Percentiles rank a stretch among this genome's conserved stretches.
Conservation (phyloP, 805 yeast species). For the Tetrapisispora iriomotensis region DNA sequence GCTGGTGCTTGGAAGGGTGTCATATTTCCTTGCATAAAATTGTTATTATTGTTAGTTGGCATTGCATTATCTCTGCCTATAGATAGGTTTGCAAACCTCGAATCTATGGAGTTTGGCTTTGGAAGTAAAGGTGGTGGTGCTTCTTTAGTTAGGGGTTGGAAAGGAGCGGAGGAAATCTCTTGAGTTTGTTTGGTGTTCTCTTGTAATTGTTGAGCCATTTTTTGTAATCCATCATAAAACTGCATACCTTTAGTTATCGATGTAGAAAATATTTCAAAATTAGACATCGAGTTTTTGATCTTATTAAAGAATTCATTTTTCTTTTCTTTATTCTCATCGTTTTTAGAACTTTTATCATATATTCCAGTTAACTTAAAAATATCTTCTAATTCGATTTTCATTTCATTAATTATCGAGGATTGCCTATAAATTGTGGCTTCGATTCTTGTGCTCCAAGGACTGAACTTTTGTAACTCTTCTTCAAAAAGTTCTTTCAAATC, state of each 20-base stretch:
- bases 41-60: constrained; percentile 5
- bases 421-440: constrained; percentile 64
- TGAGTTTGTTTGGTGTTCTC: constrained; percentile 1
- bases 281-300: constrained; percentile 40
- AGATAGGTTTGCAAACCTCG: constrained; percentile 3
- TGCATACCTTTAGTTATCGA: constrained; percentile 54
- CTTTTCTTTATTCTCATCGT: constrained; percentile 27
- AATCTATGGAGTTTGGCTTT: not conserved
- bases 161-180: not conserved
- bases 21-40: not conserved
- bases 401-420: constrained; percentile 37
- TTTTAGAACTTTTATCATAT: constrained; percentile 33
- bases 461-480: constrained; percentile 68
- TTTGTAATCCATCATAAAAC: constrained; percentile 46
- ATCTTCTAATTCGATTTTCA: constrained; percentile 39
- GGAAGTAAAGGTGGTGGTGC: constrained; percentile 5
- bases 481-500: constrained; percentile 55
- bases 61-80: constrained; percentile 7
- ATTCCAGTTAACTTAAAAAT: constrained; percentile 37
- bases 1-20: no score
- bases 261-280: constrained; percentile 47
- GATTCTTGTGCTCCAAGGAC: constrained; percentile 54
- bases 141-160: not conserved
- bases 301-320: constrained; percentile 32
- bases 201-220: constrained; percentile 19